A percentile compares a stretch with the other conserved stretches of the same genome.
Conservation (phyloP, 2,329 filamentous ascomycete genomes). For the Dothistroma septosporum region DNA sequence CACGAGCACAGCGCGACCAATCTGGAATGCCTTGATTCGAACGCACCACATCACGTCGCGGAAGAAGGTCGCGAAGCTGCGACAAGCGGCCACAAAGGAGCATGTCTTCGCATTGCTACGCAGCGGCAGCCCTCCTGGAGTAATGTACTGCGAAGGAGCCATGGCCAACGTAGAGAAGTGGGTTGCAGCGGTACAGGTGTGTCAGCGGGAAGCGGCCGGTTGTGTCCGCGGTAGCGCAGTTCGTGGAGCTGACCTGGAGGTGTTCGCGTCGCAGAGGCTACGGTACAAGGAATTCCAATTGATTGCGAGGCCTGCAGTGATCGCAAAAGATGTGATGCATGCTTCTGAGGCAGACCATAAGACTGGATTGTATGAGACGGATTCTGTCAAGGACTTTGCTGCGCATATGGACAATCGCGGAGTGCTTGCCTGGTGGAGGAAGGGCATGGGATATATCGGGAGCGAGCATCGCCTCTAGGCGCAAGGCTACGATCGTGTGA, state of each 20-base stretch:
- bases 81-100: slow-evolving; percentile 59
- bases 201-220: slow-evolving; percentile 8
- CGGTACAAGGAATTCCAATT: slow-evolving; percentile 72
- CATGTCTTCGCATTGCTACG: slow-evolving; percentile 63
- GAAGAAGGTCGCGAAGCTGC: slow-evolving; percentile 64
- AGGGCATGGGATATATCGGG: slow-evolving; percentile 56
- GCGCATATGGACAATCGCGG: slow-evolving; percentile 57
- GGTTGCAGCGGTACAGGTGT: slow-evolving; percentile 59
- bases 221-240: background rate
- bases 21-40: slow-evolving; percentile 60
- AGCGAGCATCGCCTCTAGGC: slow-evolving; percentile 22
- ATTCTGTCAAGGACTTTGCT: slow-evolving; percentile 62
- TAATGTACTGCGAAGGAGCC: slow-evolving; percentile 73
- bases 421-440: slow-evolving; percentile 62
- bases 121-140: slow-evolving; percentile 64
- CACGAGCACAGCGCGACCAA: background rate
- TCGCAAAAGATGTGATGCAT: slow-evolving; percentile 26
- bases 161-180: slow-evolving; percentile 56
- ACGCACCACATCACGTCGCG: slow-evolving; percentile 79
- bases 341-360: slow-evolving; percentile 11
- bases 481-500: background rate
- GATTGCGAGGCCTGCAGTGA: slow-evolving; percentile 48
- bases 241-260: background rate
- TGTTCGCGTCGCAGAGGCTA: slow-evolving; percentile 39
- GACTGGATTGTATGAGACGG: slow-evolving; percentile 54